Conservation (phyloP, 495 filamentous ascomycete genomes). For the Collariella sp. region DNA sequence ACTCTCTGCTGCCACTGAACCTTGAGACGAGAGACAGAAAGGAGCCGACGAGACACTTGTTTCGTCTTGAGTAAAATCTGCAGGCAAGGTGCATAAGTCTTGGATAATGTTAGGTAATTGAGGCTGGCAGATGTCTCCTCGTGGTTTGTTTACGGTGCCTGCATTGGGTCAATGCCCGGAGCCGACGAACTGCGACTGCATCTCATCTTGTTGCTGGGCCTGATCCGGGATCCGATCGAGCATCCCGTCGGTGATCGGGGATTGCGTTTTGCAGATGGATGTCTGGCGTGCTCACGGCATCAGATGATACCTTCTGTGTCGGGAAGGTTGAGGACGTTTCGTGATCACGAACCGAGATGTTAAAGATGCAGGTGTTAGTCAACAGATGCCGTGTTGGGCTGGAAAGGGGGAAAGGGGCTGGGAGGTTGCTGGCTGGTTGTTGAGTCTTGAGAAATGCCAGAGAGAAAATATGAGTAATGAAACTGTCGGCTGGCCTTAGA, state of each 20-base stretch:
- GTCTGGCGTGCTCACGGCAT: constrained; percentile 6
- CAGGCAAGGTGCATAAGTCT: background rate
- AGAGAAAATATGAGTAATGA: background rate
- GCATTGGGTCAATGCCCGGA: background rate
- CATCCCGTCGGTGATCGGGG: background rate
- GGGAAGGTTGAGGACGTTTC: background rate
- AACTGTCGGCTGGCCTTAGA: background rate
- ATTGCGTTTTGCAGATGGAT: constrained; percentile 4
- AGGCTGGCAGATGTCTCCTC: background rate
- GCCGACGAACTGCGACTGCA: background rate
- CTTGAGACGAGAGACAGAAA: background rate
- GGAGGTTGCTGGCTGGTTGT: background rate
- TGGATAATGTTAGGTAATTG: constrained; percentile 3
- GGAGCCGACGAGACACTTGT: background rate
- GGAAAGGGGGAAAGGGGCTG: background rate
- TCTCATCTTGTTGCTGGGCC: background rate
- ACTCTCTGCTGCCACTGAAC: too few relatives aligned
- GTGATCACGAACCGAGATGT: background rate
- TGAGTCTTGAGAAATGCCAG: background rate
- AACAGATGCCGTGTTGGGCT: background rate
- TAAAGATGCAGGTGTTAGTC: background rate
- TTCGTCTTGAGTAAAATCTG: background rate
- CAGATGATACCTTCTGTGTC: background rate
- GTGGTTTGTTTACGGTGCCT: background rate
- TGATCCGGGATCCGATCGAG: background rate